A percentile compares a stretch with the other conserved stretches of the same genome.
phyloP scores from a whole-genome alignment of 768 basidiomycete species.

The Rossbeevera mucosa region DNA sequence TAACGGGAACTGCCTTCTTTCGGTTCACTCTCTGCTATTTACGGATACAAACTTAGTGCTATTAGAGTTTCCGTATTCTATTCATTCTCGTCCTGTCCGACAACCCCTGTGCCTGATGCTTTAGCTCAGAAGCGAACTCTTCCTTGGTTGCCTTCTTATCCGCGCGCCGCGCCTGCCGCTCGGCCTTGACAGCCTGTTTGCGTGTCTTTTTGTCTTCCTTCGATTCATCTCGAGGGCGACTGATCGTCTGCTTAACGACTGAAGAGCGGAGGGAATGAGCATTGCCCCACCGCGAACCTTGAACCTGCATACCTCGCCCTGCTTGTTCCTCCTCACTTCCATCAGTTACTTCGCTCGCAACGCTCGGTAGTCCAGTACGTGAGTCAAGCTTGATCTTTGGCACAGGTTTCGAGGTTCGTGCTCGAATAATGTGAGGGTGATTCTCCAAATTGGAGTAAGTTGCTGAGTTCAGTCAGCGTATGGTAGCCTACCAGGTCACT shows the following conservation, averaged over 20 bases:
- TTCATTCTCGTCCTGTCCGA: constrained; percentile 38
- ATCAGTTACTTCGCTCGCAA: constrained; percentile 30
- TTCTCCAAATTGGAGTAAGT: constrained; percentile 98
- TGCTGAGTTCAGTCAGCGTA: constrained; percentile 43
- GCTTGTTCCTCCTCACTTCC: constrained; percentile 28
- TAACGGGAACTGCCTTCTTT: not conserved
- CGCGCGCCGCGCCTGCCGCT: constrained; percentile 56
- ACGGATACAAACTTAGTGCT: not conserved
- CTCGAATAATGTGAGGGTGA: constrained; percentile 84
- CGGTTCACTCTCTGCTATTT: constrained; percentile 19
- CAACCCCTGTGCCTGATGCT: constrained; percentile 50
- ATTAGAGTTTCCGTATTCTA: constrained; percentile 21
- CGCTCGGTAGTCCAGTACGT: constrained; percentile 69
- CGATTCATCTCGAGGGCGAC: constrained; percentile 71
- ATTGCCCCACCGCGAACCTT: not conserved
- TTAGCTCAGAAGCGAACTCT: constrained; percentile 58
- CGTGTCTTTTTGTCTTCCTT: constrained; percentile 69
- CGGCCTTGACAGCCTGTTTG: constrained; percentile 64
- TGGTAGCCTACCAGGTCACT: not conserved
- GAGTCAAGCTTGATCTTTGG: constrained; percentile 70
- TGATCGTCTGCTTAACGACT: constrained; percentile 44
- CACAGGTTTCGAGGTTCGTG: constrained; percentile 48
- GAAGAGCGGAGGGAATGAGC: constrained; percentile 1
- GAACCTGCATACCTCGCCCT: constrained; percentile 21
- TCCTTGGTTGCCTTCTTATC: constrained; percentile 68